Conservation (phyloP, 2,329 filamentous ascomycete genomes). For the Cadophora luteo-olivacea region DNA sequence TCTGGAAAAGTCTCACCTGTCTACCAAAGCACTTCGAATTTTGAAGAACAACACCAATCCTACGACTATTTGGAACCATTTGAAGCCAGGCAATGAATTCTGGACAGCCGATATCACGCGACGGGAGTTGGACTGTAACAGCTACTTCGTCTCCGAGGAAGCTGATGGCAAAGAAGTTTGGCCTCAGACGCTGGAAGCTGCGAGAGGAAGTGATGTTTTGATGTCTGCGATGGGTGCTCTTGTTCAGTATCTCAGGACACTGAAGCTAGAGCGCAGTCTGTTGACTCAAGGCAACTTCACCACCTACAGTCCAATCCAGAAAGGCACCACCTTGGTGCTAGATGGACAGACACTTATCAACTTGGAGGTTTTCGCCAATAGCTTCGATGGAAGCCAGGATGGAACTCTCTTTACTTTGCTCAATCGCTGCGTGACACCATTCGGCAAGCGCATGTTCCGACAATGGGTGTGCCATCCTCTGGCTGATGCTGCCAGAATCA, state of each 20-base stretch:
- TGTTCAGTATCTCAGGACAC: slow-evolving; percentile 81
- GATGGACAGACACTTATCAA: slow-evolving; percentile 98
- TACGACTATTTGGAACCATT: slow-evolving; percentile 92
- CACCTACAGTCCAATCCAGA: slow-evolving; percentile 90
- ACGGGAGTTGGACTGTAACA: slow-evolving; percentile 79
- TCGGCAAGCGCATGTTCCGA: slow-evolving; percentile 93
- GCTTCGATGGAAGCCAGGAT: slow-evolving; percentile 81
- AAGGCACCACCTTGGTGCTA: slow-evolving; percentile 85
- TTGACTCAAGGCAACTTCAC: slow-evolving; percentile 90
- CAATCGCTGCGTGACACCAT: slow-evolving; percentile 94
- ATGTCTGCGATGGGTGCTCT: slow-evolving; percentile 94
- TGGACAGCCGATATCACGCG: slow-evolving; percentile 85
- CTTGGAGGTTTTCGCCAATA: slow-evolving; percentile 95
- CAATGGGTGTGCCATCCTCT: slow-evolving; percentile 98
- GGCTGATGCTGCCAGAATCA: slow-evolving; percentile 85
- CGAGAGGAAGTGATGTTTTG: slow-evolving; percentile 77
- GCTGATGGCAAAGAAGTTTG: slow-evolving; percentile 64
- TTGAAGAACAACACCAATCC: slow-evolving; percentile 94
- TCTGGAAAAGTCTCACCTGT: slow-evolving; percentile 85
- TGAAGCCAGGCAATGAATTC: slow-evolving; percentile 88
- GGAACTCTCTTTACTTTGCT: slow-evolving; percentile 90
- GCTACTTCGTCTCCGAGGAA: slow-evolving; percentile 75
- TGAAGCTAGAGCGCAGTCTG: slow-evolving; percentile 89
- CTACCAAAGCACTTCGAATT: slow-evolving; percentile 88
- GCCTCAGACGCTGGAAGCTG: slow-evolving; percentile 76